Evolutionary conservation across 2,329 filamentous ascomycete species (phyloP).

Genomic region (Aspergillus pseudoviridinutans): DNA sequence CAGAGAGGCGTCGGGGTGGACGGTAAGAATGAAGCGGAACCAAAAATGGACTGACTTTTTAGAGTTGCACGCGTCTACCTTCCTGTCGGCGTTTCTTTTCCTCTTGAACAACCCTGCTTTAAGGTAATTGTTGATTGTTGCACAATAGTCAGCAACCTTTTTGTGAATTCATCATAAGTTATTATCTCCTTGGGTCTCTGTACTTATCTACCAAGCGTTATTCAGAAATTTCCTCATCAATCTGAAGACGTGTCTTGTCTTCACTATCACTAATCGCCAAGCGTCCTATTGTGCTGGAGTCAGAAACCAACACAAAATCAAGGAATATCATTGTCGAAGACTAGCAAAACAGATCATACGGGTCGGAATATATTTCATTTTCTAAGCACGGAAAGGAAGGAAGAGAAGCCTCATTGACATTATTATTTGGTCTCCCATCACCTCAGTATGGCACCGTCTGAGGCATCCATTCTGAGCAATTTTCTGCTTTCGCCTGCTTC

Average conservation of each 20-base stretch:
- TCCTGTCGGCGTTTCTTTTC: background rate
- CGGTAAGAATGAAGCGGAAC: background rate
- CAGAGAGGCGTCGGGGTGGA: background rate
- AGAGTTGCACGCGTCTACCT: background rate
- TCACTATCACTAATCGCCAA: background rate
- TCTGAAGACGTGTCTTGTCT: background rate
- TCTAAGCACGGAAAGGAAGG: background rate
- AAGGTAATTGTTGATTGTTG: background rate
- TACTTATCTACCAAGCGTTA: background rate
- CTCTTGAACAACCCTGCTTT: background rate
- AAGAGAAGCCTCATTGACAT: background rate
- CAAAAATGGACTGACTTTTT: background rate
- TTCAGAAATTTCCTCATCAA: background rate
- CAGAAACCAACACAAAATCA: background rate
- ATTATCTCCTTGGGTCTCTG: background rate
- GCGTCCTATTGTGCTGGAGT: background rate
- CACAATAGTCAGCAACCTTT: background rate
- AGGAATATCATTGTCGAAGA: background rate
- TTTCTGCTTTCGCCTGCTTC: conserved; percentile 75
- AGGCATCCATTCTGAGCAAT: conserved; percentile 69
- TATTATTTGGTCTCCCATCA: background rate
- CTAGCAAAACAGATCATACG: background rate
- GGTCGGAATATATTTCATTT: background rate
- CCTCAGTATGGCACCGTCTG: conserved; percentile 64
- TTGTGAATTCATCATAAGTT: background rate